Conservation (phyloP, 495 filamentous ascomycete species). For the Umbilicaria muhlenbergii region DNA sequence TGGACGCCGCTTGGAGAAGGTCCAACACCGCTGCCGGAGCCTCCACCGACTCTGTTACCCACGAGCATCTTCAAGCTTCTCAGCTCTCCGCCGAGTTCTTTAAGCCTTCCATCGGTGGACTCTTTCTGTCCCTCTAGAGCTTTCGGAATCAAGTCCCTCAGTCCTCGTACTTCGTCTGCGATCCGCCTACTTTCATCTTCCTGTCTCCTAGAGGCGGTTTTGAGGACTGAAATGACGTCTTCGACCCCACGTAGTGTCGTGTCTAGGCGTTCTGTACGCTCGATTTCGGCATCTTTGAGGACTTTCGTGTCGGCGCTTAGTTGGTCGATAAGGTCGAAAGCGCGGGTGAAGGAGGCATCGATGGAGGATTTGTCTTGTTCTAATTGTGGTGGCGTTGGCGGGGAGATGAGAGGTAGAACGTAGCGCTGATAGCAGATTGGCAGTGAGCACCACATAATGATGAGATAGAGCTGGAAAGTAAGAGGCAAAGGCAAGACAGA, state of each 20-base stretch:
- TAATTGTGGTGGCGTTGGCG: slow-evolving; percentile 82
- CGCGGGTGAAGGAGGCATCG: slow-evolving; percentile 79
- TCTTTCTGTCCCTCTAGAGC: slow-evolving; percentile 80
- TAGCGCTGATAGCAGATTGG: slow-evolving; percentile 45
- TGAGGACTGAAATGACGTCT: slow-evolving; percentile 62
- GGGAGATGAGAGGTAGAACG: slow-evolving; percentile 75
- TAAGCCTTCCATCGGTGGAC: slow-evolving; percentile 59
- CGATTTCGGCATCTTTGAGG: slow-evolving; percentile 70
- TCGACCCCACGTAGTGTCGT: slow-evolving; percentile 71
- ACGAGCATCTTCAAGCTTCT: slow-evolving; percentile 84
- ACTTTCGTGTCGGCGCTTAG: slow-evolving; percentile 75
- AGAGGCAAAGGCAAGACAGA: slow-evolving; percentile 11
- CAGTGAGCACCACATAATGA: slow-evolving; percentile 5
- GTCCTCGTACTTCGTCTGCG: slow-evolving; percentile 67
- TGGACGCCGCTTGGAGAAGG: slow-evolving; percentile 12
- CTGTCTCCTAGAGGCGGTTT: slow-evolving; percentile 56
- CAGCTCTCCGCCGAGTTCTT: slow-evolving; percentile 74
- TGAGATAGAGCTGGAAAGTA: not conserved
- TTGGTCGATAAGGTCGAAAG: slow-evolving; percentile 83
- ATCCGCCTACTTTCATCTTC: slow-evolving; percentile 76
- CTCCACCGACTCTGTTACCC: slow-evolving; percentile 56
- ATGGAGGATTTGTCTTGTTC: slow-evolving; percentile 86
- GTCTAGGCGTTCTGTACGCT: slow-evolving; percentile 74
- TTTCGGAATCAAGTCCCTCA: slow-evolving; percentile 74
- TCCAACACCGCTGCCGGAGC: slow-evolving; percentile 21